phyloP scores from a whole-genome alignment of 2,329 filamentous ascomycete genomes.

The Scedosporium dehoogii region DNA sequence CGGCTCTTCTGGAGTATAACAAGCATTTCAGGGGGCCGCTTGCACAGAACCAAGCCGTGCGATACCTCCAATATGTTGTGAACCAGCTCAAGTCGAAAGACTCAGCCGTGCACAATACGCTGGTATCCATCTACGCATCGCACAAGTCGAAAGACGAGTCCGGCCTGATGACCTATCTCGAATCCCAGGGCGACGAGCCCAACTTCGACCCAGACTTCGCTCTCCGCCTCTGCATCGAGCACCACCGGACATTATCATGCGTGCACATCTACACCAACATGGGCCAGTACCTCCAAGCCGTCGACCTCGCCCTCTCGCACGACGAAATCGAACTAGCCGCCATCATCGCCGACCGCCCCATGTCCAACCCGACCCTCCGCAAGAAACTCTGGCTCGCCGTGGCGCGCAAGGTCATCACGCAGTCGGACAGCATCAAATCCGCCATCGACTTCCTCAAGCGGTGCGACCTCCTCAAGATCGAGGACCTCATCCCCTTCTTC shows the following conservation, averaged over 20 bases:
- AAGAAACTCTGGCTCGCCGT: constrained; percentile 96
- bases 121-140: constrained; percentile 91
- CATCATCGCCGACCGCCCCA: constrained; percentile 77
- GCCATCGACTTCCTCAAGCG: constrained; percentile 90
- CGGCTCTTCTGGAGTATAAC: constrained; percentile 89
- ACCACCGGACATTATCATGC: constrained; percentile 85
- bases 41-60: constrained; percentile 76
- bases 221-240: constrained; percentile 86
- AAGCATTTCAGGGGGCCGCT: constrained; percentile 60
- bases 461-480: constrained; percentile 85
- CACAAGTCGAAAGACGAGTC: constrained; percentile 76
- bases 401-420: constrained; percentile 84
- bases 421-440: constrained; percentile 77
- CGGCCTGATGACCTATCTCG: constrained; percentile 76
- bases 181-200: constrained; percentile 78
- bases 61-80: constrained; percentile 89
- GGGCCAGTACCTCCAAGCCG: constrained; percentile 87
- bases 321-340: constrained; percentile 83
- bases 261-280: constrained; percentile 97
- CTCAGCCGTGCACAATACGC: constrained; percentile 89
- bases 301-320: constrained; percentile 84
- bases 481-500: constrained; percentile 96
- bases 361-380: constrained; percentile 66
- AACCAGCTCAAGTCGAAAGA: constrained; percentile 72
- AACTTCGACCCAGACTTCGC: constrained; percentile 94